These are phyloP conservation scores for Albugo laibachii DNA, from an alignment of 352 stramenopile species.

Conservation along the genomic window DNA sequence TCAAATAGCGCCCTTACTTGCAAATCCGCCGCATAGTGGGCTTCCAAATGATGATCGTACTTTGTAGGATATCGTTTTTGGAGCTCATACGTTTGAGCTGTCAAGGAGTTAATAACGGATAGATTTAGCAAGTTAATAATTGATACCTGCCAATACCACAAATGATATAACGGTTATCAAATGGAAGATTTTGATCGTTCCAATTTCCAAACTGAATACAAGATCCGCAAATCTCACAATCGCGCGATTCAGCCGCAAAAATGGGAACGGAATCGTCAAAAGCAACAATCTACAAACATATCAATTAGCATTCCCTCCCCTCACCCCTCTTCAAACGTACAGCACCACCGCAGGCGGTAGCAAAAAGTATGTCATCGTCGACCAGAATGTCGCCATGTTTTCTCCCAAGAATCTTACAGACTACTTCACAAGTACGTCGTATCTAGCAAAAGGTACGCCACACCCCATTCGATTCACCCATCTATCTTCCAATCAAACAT, in stretches of 20 bases:
- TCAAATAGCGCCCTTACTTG: conserved; percentile 15
- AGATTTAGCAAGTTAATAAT: not conserved
- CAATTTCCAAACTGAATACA: conserved; percentile 53
- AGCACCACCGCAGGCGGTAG: conserved; percentile 57
- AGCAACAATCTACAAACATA: conserved; percentile 27
- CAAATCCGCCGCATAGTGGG: conserved; percentile 46
- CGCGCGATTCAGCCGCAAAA: conserved; percentile 28
- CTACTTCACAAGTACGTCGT: too few relatives aligned
- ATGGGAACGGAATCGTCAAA: conserved; percentile 57
- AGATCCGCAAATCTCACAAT: conserved; percentile 57
- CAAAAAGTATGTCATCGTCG: conserved; percentile 55
- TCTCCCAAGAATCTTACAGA: not conserved
- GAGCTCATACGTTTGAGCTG: conserved; percentile 56
- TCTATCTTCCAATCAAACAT: not conserved
- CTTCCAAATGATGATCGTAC: conserved; percentile 15
- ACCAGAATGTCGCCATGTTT: conserved; percentile 46
- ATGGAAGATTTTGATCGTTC: conserved; percentile 45
- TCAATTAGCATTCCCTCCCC: not conserved
- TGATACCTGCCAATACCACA: conserved; percentile 23
- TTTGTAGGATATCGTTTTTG: conserved; percentile 46
- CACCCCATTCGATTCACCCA: not conserved
- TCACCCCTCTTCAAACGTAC: conserved; percentile 13
- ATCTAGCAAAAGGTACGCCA: too few relatives aligned
- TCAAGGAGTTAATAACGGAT: not conserved
- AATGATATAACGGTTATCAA: conserved; percentile 61